Evolutionary conservation across 2,329 filamentous ascomycete genomes (phyloP).

Genomic region (Fusarium humuli): DNA sequence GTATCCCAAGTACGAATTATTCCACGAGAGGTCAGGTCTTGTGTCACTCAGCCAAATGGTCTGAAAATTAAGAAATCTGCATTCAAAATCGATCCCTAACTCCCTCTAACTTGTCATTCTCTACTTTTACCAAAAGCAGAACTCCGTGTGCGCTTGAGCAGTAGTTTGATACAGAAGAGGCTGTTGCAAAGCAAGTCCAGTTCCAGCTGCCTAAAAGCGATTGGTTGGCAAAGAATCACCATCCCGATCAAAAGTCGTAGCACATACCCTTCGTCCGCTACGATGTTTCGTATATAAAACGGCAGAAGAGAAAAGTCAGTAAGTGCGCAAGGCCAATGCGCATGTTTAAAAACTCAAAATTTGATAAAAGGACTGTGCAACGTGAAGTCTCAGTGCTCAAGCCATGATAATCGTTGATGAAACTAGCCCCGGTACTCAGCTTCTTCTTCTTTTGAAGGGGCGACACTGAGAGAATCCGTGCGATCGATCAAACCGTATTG

Average conservation of each 20-base stretch:
- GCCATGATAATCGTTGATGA: conserved; percentile 4
- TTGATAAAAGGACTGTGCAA: conserved; percentile 8
- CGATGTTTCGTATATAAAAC: conserved; percentile 11
- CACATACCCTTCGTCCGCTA: not conserved
- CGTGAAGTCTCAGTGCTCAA: conserved; percentile 14
- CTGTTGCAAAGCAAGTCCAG: not conserved
- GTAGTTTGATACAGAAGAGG: not conserved
- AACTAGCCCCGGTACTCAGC: not conserved
- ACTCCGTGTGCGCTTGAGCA: not conserved
- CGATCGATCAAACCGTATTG: not conserved
- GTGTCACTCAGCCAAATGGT: not conserved
- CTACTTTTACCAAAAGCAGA: not conserved
- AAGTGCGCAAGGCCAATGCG: not conserved
- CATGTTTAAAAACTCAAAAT: conserved; percentile 1
- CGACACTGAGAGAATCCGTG: not conserved
- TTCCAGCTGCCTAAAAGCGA: not conserved
- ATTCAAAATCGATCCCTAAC: not conserved
- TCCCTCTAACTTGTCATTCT: not conserved
- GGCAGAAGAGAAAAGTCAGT: not conserved
- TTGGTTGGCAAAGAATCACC: not conserved
- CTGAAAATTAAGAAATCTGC: not conserved
- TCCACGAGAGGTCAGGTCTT: not conserved
- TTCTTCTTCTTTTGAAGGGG: not conserved
- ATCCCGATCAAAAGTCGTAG: not conserved
- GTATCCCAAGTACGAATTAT: not conserved